Base-by-base conservation (phyloP, 805 yeast species). In the Hanseniaspora lachancei region DNA sequence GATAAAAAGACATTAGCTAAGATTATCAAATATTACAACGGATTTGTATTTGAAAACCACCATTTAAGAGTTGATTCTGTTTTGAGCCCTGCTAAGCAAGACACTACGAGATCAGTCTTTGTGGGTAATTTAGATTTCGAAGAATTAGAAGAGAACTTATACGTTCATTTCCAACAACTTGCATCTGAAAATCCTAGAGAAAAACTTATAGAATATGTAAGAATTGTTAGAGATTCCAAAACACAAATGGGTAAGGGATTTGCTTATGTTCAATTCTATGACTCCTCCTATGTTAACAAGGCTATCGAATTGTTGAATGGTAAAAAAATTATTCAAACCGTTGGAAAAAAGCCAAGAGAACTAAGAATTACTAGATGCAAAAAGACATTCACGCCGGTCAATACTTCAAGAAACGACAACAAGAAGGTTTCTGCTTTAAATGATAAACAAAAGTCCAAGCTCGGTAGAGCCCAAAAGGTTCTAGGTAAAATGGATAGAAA, bases 171-270 rank as follows among this genome's bases (percentile, higher is more conserved):
- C 71, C 87, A 86, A 29, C 48, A 50, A 27, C 29, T 47, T 32
- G 55, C 71, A 73, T 21, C 51, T 9, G 39, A 42, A n/a, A 9
- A 23, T 10, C 35, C 39, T 70, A 70, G 46, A 24, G 51, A 47
- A 42, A 82, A 78, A 29, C 46, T 46, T 21, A 84, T 93, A 55
- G 95, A 89, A 67, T 83, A 85, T 59, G 96, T 93, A 35, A 79
- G 99, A 68, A 77, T 93, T 48, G 78, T 93, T 36, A 80, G 99
- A 66, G 99, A 93, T 67, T 72, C 95, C 18, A 87, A 87, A 71
- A 91, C 97, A 23, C 91, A 93, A 63, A 74, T 91, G 58, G 99
- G 98, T 60, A 93, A 93, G 71, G 99, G 99, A 6, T 89, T 93
- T 72, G 98, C 96, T 6, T 86, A 89, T 66, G 89, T 93, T 38